Percentiles rank a stretch among this genome's conserved stretches.
Conservation (phyloP, 139 green algal species). For the Micractinium conductrix region DNA sequence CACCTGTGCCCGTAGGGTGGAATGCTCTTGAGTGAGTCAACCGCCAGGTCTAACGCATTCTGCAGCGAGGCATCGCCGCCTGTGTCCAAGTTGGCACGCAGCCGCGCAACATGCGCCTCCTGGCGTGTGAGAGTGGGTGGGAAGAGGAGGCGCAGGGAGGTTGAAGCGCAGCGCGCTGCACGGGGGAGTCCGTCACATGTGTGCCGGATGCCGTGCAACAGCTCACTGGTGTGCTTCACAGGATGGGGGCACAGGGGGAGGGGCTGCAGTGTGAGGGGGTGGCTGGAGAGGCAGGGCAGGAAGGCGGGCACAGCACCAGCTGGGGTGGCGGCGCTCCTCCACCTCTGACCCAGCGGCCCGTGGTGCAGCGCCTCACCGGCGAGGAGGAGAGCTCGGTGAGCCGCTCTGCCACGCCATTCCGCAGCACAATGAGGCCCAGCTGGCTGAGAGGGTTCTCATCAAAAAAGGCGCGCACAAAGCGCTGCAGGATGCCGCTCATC, state of each 20-base stretch:
- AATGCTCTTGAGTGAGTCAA: constrained; percentile 64
- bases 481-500: constrained; percentile 61
- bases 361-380: constrained; percentile 64
- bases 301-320: too few species aligned
- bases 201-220: too few species aligned
- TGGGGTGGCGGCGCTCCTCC: too few species aligned
- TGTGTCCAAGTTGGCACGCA: constrained; percentile 56
- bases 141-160: background rate
- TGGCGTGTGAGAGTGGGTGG: constrained; percentile 24
- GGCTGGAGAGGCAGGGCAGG: too few species aligned
- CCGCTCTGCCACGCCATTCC: constrained; percentile 80
- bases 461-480: constrained; percentile 94
- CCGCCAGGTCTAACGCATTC: constrained; percentile 84
- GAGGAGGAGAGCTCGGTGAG: constrained; percentile 80
- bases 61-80: constrained; percentile 81
- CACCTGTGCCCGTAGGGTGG: constrained; percentile 87
- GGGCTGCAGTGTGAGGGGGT: too few species aligned
- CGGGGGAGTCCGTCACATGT: too few species aligned
- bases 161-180: too few species aligned
- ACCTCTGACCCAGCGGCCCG: too few species aligned
- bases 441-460: constrained; percentile 94
- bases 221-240: too few species aligned
- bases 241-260: too few species aligned
- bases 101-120: constrained; percentile 64
- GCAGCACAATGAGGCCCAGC: constrained; percentile 85